A percentile compares a stretch with the other conserved stretches of the same genome.
Evolutionary conservation across 257 asterid species (phyloP).

Genomic region (Orobanche coerulescens): DNA sequence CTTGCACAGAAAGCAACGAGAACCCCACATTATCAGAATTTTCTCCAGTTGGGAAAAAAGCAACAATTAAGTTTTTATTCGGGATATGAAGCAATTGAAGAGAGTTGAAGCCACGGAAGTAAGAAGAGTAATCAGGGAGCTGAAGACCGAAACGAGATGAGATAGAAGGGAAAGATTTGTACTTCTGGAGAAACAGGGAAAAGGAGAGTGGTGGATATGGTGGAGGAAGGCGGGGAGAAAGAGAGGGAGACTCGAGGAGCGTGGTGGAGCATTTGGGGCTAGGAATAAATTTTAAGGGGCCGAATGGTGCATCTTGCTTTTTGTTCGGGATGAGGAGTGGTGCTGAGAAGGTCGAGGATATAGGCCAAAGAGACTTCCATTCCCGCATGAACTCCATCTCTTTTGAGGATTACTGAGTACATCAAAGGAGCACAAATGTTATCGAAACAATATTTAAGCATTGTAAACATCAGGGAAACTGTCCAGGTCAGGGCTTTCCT

Average conservation of each 20-base stretch:
- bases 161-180: conserved; percentile 24
- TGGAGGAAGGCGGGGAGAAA: conserved; percentile 52
- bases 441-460: too few species aligned
- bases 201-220: conserved; percentile 37
- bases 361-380: conserved; percentile 57
- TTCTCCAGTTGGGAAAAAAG: conserved; percentile 57
- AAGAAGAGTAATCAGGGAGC: conserved; percentile 22
- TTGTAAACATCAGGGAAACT: too few species aligned
- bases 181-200: conserved; percentile 33
- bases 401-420: background rate
- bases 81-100: conserved; percentile 49
- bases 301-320: conserved; percentile 22
- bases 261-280: conserved; percentile 23
- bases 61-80: conserved; percentile 23
- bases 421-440: too few species aligned
- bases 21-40: conserved; percentile 60
- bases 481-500: too few species aligned
- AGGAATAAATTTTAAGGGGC: conserved; percentile 55
- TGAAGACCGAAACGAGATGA: conserved; percentile 34
- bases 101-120: conserved; percentile 42
- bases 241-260: conserved; percentile 36
- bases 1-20: conserved; percentile 31
- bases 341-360: conserved; percentile 42
- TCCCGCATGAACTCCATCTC: conserved; percentile 47
- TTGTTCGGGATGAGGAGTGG: conserved; percentile 35